Percentiles rank a stretch among this genome's conserved stretches.
These are phyloP conservation scores for Kodamaea arcana DNA, from an alignment of 1,139 yeast genomes.

Conservation along the genomic window DNA sequence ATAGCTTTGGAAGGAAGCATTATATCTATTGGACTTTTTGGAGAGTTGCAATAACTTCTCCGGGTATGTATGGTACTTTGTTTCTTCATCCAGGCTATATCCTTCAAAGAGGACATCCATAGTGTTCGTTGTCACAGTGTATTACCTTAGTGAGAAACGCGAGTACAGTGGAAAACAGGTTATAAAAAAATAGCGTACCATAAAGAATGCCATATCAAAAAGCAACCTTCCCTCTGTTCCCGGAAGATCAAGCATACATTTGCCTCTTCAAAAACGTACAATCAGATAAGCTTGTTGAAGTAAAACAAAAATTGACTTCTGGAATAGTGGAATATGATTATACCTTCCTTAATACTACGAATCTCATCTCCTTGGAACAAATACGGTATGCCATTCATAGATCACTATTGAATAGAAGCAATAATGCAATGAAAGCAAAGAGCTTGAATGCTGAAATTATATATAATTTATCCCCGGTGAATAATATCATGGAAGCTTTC, in stretches of 20 bases:
- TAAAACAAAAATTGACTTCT: conserved; percentile 27
- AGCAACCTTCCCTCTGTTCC: conserved; percentile 32
- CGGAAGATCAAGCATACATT: conserved; percentile 22
- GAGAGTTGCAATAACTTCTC: conserved; percentile 34
- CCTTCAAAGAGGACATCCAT: conserved; percentile 4
- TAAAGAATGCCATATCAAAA: conserved; percentile 1
- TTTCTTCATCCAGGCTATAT: conserved; percentile 1
- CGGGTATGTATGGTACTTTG: conserved; percentile 20
- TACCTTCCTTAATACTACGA: conserved; percentile 37
- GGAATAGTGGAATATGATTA: conserved; percentile 35
- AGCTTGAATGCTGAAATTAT: conserved; percentile 42
- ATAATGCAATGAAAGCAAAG: conserved; percentile 33
- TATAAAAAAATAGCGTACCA: no score
- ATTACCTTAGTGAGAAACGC: no score
- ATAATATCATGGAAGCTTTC: conserved; percentile 43
- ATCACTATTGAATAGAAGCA: conserved; percentile 27
- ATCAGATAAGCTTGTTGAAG: conserved; percentile 16
- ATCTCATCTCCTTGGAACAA: conserved; percentile 36
- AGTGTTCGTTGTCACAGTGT: no score
- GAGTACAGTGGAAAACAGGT: no score
- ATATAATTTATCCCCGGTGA: conserved; percentile 39
- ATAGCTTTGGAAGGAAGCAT: conserved; percentile 33
- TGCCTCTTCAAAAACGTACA: conserved; percentile 21
- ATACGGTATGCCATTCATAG: conserved; percentile 31
- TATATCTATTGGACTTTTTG: conserved; percentile 28